Conservation (phyloP, 371 early-diverging fungal species). For the Mortierella sp. region DNA sequence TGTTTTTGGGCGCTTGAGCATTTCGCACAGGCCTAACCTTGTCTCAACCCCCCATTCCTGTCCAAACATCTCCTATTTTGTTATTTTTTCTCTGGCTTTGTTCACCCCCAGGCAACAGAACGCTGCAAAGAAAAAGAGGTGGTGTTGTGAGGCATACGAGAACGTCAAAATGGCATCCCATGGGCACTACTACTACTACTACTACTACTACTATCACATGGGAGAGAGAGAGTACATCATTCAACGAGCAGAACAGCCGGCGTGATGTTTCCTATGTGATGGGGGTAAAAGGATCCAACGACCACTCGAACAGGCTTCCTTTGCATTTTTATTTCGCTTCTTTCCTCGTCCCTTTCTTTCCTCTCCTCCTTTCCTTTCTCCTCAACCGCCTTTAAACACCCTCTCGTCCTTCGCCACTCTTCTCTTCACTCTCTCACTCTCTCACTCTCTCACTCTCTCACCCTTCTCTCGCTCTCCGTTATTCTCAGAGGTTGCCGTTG, state of each 20-base stretch:
- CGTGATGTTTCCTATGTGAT: not conserved
- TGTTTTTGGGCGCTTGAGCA: not conserved
- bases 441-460: not conserved
- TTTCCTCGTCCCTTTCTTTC: not conserved
- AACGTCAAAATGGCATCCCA: not conserved
- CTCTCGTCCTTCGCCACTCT: not conserved
- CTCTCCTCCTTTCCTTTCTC: not conserved
- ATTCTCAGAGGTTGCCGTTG: not conserved
- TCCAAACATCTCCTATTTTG: not conserved
- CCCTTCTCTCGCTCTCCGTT: not conserved
- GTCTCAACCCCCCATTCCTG: not conserved
- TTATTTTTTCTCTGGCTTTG: not conserved
- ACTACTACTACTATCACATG: not conserved
- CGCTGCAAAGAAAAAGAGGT: not conserved
- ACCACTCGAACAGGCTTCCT: not conserved
- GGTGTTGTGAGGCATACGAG: not conserved
- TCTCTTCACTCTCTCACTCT: not conserved
- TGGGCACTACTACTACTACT: not conserved
- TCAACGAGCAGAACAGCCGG: not conserved
- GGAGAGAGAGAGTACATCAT: not conserved
- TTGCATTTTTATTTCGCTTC: not conserved
- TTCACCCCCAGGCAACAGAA: not conserved
- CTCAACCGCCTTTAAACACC: not conserved
- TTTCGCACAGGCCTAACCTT: not conserved
- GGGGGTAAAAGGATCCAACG: not conserved